A percentile compares a stretch with the other conserved stretches of the same genome.
Conservation (phyloP, 768 basidiomycete genomes). For the Mycena pura region DNA sequence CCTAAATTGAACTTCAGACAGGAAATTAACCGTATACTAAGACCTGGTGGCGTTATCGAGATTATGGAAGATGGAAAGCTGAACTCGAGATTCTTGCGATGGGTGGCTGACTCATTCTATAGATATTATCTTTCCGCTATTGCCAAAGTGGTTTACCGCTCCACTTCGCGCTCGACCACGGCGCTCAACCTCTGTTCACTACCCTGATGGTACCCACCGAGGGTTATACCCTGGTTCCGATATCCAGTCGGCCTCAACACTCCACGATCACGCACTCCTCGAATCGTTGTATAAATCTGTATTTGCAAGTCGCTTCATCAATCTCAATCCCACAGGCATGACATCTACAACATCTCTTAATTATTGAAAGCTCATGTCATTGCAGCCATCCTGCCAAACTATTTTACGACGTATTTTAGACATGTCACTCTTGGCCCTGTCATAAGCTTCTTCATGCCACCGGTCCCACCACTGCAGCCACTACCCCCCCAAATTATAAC, state of each 20-base stretch:
- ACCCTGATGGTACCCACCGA: slow-evolving; percentile 54
- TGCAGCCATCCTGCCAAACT: slow-evolving; percentile 68
- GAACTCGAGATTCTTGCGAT: not conserved
- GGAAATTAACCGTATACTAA: slow-evolving; percentile 77
- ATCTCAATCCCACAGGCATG: slow-evolving; percentile 71
- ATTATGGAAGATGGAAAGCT: slow-evolving; percentile 73
- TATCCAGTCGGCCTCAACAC: slow-evolving; percentile 40
- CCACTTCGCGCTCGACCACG: slow-evolving; percentile 64
- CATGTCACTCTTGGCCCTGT: slow-evolving; percentile 68
- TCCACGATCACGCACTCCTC: slow-evolving; percentile 74
- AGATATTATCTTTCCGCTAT: slow-evolving; percentile 80
- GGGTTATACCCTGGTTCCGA: slow-evolving; percentile 42
- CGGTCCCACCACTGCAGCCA: slow-evolving; percentile 67
- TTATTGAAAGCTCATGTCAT: slow-evolving; percentile 4
- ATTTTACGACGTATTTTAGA: slow-evolving; percentile 75
- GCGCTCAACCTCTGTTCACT: slow-evolving; percentile 55
- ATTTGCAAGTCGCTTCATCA: slow-evolving; percentile 76
- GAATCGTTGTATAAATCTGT: slow-evolving; percentile 72
- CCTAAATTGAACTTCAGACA: slow-evolving; percentile 33
- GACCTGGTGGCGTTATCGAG: slow-evolving; percentile 74
- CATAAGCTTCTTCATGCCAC: slow-evolving; percentile 72
- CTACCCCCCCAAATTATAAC: slow-evolving; percentile 53
- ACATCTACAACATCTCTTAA: not conserved
- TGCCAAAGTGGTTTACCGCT: slow-evolving; percentile 80
- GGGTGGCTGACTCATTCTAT: not conserved